Conservation (phyloP, 2,329 filamentous ascomycete species). For the Zarea fungicola region DNA sequence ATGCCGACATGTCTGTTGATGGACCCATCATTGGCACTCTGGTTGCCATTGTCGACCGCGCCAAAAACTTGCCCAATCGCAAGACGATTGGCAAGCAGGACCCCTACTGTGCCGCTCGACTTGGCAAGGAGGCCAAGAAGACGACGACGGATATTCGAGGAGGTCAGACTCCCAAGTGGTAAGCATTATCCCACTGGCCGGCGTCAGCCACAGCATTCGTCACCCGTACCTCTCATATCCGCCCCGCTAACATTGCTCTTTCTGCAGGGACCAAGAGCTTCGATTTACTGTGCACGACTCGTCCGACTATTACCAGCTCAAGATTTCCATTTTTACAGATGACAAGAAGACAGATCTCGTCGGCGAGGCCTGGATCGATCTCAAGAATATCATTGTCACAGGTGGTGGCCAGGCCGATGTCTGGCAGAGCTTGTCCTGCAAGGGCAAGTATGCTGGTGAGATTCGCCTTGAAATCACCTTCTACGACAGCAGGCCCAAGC, state of each 20-base stretch:
- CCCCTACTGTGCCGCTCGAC: constrained; percentile 86
- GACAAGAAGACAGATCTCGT: constrained; percentile 97
- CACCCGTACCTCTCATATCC: not conserved
- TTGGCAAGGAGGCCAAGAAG: constrained; percentile 97
- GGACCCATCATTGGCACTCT: constrained; percentile 91
- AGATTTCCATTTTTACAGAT: constrained; percentile 95
- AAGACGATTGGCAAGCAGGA: constrained; percentile 99
- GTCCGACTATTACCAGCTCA: constrained; percentile 91
- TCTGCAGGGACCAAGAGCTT: constrained; percentile 85
- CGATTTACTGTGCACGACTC: constrained; percentile 96
- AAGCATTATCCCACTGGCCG: too few species aligned
- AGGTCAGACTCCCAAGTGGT: constrained; percentile 95
- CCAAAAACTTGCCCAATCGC: constrained; percentile 93
- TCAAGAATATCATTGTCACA: constrained; percentile 72
- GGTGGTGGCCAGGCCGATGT: constrained; percentile 91
- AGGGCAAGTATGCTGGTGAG: constrained; percentile 93
- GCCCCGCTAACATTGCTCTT: constrained; percentile 4
- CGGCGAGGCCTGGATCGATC: constrained; percentile 84
- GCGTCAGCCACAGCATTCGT: not conserved
- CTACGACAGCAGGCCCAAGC: constrained; percentile 83
- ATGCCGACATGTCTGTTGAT: constrained; percentile 87
- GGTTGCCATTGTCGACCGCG: constrained; percentile 85
- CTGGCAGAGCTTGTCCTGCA: constrained; percentile 84
- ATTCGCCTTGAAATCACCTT: constrained; percentile 93
- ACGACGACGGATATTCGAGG: constrained; percentile 90